Evolutionary conservation across 306 rosid genomes (phyloP).

Genomic region (Vachellia collinsii): DNA sequence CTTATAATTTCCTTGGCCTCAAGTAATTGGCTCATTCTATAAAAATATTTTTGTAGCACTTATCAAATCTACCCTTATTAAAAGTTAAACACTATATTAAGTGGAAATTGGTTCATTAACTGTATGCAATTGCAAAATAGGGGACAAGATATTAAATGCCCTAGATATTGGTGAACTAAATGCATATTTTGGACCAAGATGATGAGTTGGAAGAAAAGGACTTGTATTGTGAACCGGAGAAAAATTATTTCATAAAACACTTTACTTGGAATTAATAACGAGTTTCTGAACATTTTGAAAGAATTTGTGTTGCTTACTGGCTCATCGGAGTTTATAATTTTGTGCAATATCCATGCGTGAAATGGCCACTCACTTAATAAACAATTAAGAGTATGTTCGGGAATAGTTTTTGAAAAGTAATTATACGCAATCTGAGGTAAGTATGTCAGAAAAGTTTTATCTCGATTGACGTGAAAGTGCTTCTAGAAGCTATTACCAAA

Average conservation of each 20-base stretch:
- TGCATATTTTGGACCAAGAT: not conserved
- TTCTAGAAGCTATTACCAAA: no score
- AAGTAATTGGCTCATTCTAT: not conserved
- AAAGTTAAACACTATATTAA: no score
- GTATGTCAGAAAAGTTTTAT: no score
- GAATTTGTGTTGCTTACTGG: constrained; percentile 1
- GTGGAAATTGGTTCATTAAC: no score
- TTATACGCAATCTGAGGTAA: no score
- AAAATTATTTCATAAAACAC: not conserved
- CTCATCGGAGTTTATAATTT: constrained; percentile 16
- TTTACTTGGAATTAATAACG: not conserved
- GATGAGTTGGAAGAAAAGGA: not conserved
- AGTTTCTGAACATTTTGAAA: not conserved
- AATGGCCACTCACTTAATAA: not conserved
- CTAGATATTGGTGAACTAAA: not conserved
- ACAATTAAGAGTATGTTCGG: no score
- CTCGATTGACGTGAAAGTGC: no score
- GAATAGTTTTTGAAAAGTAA: no score
- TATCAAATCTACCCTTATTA: not conserved
- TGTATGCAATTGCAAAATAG: not conserved
- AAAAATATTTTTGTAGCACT: not conserved
- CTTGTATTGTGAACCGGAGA: not conserved
- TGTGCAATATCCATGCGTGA: constrained; percentile 6
- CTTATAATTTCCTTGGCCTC: constrained; percentile 13
- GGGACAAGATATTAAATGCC: not conserved